These are phyloP conservation scores for Cucumis hystrix DNA, from an alignment of 306 rosid genomes.

Conservation along the genomic window DNA sequence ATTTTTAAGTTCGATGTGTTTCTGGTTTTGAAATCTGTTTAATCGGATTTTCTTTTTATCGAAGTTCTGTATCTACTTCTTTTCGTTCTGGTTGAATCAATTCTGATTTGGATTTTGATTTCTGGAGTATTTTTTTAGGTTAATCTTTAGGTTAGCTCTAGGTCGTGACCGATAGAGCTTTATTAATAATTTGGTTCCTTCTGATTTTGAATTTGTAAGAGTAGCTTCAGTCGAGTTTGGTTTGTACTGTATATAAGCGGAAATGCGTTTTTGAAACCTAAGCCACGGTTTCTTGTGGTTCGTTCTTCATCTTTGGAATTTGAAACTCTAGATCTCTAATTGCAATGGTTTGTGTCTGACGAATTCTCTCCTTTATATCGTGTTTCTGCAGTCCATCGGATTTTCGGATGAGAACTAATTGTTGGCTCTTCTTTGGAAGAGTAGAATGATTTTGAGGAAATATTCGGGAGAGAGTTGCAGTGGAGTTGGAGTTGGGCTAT, in stretches of 20 bases:
- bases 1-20: background rate
- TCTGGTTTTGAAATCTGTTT: background rate
- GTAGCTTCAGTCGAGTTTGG: background rate
- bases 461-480: slow-evolving; percentile 25
- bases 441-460: slow-evolving; percentile 65
- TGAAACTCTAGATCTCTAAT: background rate
- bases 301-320: background rate
- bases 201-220: background rate
- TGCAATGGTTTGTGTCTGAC: background rate
- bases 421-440: slow-evolving; percentile 18
- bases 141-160: background rate
- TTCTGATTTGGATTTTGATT: background rate
- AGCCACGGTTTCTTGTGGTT: background rate
- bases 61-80: background rate
- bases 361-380: background rate
- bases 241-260: background rate
- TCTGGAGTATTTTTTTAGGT: background rate
- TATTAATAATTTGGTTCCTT: background rate
- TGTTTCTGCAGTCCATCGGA: slow-evolving; percentile 9
- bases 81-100: background rate
- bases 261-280: background rate
- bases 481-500: slow-evolving; percentile 33
- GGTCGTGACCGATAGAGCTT: background rate
- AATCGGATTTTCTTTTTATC: background rate
- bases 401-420: slow-evolving; percentile 18